Conservation (phyloP, 352 stramenopile species). For the Globisporangium cystogenes region DNA sequence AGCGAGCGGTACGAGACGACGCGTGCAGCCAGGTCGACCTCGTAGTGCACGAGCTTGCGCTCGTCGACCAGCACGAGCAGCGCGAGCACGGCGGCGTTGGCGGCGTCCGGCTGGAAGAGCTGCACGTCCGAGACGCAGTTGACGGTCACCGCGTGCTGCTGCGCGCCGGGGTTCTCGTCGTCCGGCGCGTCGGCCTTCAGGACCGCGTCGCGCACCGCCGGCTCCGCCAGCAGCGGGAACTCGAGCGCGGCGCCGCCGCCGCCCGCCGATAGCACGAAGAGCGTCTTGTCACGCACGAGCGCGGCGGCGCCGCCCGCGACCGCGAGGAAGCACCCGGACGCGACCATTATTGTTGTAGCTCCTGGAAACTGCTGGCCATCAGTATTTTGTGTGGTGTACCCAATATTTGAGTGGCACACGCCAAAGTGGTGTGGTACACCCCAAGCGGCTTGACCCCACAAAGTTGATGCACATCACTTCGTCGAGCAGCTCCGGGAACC, state of each 20-base stretch:
- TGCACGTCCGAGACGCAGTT: constrained; percentile 42
- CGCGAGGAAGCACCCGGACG: constrained; percentile 42
- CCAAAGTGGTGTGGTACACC: no score
- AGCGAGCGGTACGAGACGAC: constrained; percentile 35
- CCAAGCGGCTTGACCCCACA: no score
- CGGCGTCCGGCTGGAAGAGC: constrained; percentile 24
- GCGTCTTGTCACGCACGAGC: constrained; percentile 50
- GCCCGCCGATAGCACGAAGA: constrained; percentile 43
- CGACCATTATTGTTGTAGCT: constrained; percentile 36
- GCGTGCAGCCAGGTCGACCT: constrained; percentile 35
- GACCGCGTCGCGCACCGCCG: constrained; percentile 12
- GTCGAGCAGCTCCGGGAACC: background rate
- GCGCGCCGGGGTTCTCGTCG: constrained; percentile 23
- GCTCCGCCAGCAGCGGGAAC: constrained; percentile 35
- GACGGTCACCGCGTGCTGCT: constrained; percentile 14
- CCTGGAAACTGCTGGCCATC: background rate
- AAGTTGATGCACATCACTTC: no score
- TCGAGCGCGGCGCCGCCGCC: constrained; percentile 14
- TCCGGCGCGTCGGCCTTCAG: constrained; percentile 15
- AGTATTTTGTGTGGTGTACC: background rate
- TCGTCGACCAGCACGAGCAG: constrained; percentile 65
- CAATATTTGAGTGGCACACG: no score
- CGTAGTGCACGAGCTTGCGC: constrained; percentile 71
- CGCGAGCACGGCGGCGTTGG: constrained; percentile 14
- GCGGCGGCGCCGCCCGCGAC: constrained; percentile 28